Percentiles rank a stretch among this genome's conserved stretches.
These are phyloP conservation scores for Trichoderma reesei DNA, from an alignment of 495 filamentous ascomycete species.

Conservation along the genomic window DNA sequence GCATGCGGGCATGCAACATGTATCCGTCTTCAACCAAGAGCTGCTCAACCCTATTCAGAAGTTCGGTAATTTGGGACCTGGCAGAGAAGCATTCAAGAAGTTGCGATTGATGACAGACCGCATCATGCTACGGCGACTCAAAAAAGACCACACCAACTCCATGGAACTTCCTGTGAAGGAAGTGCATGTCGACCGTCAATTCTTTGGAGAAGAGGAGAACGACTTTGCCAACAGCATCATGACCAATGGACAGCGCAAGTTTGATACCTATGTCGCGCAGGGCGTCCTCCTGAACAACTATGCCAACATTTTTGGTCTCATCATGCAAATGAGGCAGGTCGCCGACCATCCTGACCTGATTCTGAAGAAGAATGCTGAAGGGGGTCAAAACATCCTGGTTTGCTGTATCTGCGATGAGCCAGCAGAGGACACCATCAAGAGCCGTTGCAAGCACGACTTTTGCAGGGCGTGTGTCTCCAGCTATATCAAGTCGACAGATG, in stretches of 20 bases:
- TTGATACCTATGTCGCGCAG: slow-evolving; percentile 88
- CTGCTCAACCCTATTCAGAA: slow-evolving; percentile 71
- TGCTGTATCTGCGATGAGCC: slow-evolving; percentile 93
- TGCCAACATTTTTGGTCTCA: slow-evolving; percentile 77
- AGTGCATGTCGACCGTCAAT: slow-evolving; percentile 82
- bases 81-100: slow-evolving; percentile 63
- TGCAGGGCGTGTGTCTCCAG: slow-evolving; percentile 82
- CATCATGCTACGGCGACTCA: slow-evolving; percentile 90
- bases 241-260: slow-evolving; percentile 74
- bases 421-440: slow-evolving; percentile 87
- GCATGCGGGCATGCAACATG: slow-evolving; percentile 66
- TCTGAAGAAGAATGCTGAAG: slow-evolving; percentile 71
- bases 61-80: slow-evolving; percentile 38
- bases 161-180: slow-evolving; percentile 96
- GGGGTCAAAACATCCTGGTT: slow-evolving; percentile 82
- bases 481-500: slow-evolving; percentile 65
- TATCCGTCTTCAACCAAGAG: slow-evolving; percentile 94
- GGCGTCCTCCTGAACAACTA: slow-evolving; percentile 97
- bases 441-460: slow-evolving; percentile 88
- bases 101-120: slow-evolving; percentile 76
- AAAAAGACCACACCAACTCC: slow-evolving; percentile 78
- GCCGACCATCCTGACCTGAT: slow-evolving; percentile 94
- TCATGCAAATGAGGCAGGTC: slow-evolving; percentile 96
- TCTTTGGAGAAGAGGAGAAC: slow-evolving; percentile 88
- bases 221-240: slow-evolving; percentile 96